These are phyloP conservation scores for Aspergillus campestris DNA, from an alignment of 495 filamentous ascomycete genomes.

Conservation along the genomic window DNA sequence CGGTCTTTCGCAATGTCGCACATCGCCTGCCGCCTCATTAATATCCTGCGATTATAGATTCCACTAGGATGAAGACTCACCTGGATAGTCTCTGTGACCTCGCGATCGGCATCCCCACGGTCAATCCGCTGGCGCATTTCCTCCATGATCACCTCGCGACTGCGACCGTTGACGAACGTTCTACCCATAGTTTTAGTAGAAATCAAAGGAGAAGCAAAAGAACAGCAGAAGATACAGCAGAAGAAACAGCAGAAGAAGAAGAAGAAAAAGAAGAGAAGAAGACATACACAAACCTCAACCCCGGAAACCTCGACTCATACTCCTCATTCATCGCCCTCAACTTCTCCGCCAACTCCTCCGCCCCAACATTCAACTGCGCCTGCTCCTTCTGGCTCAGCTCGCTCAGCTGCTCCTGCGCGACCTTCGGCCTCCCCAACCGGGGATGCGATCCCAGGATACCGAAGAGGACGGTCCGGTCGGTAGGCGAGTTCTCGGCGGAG, in stretches of 20 bases:
- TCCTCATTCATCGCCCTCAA: conserved; percentile 54
- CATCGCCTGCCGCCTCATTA: conserved; percentile 45
- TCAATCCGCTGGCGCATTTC: conserved; percentile 74
- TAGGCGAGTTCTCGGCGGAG: conserved; percentile 34
- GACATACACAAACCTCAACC: conserved; percentile 72
- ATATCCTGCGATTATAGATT: neutral
- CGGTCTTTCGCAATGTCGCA: conserved; percentile 60
- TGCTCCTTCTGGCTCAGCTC: conserved; percentile 70
- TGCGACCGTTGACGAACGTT: conserved; percentile 79
- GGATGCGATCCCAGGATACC: conserved; percentile 76
- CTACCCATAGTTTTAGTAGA: conserved; percentile 26
- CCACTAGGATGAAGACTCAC: conserved; percentile 31
- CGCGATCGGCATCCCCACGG: conserved; percentile 51
- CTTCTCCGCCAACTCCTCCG: conserved; percentile 42
- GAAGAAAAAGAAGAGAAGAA: neutral
- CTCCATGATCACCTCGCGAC: conserved; percentile 61
- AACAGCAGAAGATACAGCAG: neutral
- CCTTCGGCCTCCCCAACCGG: conserved; percentile 56
- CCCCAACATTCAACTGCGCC: conserved; percentile 51
- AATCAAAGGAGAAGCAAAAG: neutral
- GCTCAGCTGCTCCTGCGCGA: conserved; percentile 49
- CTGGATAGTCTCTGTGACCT: conserved; percentile 67
- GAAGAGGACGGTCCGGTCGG: conserved; percentile 48
- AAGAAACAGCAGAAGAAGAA: neutral
- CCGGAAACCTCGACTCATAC: conserved; percentile 75